phyloP scores from a whole-genome alignment of 2,329 filamentous ascomycete genomes.

The Endothia cerciana region DNA sequence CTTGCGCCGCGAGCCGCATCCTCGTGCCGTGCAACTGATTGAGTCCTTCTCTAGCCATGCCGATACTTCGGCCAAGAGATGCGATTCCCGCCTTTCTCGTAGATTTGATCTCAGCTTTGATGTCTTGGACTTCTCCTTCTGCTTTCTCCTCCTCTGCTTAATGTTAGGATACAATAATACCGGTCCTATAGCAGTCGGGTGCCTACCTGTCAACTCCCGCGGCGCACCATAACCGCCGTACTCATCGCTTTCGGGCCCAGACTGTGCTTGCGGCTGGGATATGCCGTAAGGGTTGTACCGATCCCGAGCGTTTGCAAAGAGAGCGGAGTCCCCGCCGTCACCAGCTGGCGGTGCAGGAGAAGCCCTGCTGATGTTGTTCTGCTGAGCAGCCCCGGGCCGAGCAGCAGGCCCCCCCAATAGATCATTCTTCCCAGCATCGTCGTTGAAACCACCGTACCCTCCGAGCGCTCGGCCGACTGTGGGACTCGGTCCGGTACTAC shows the following conservation, averaged over 20 bases:
- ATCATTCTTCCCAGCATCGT: slow-evolving; percentile 55
- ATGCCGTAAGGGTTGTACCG: slow-evolving; percentile 15
- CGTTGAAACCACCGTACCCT: slow-evolving; percentile 64
- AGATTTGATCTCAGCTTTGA: slow-evolving; percentile 74
- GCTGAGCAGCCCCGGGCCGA: slow-evolving; percentile 32
- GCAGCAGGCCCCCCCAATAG: slow-evolving; percentile 54
- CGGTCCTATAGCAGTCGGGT: rapidly evolving
- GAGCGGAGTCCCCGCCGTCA: slow-evolving; percentile 3
- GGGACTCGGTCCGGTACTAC: slow-evolving; percentile 39
- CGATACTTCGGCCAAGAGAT: slow-evolving; percentile 68
- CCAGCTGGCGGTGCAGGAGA: not conserved
- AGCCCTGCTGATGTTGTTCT: slow-evolving; percentile 2
- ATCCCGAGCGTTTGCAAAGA: slow-evolving; percentile 22
- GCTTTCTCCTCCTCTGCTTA: slow-evolving; percentile 78
- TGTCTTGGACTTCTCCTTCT: slow-evolving; percentile 69
- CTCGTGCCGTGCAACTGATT: slow-evolving; percentile 74
- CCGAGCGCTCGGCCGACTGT: slow-evolving; percentile 49
- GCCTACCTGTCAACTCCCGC: slow-evolving; percentile 61
- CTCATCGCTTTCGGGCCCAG: slow-evolving; percentile 19
- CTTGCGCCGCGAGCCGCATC: slow-evolving; percentile 74
- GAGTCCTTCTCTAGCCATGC: slow-evolving; percentile 69
- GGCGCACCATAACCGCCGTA: slow-evolving; percentile 67
- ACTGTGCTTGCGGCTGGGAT: not conserved
- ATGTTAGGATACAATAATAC: not conserved
- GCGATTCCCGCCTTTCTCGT: slow-evolving; percentile 76